Evolutionary conservation across 108 stramenopile species (phyloP), one percentile per base, ranked within the genome.

Genomic region (Nannochloropsis salina): DNA sequence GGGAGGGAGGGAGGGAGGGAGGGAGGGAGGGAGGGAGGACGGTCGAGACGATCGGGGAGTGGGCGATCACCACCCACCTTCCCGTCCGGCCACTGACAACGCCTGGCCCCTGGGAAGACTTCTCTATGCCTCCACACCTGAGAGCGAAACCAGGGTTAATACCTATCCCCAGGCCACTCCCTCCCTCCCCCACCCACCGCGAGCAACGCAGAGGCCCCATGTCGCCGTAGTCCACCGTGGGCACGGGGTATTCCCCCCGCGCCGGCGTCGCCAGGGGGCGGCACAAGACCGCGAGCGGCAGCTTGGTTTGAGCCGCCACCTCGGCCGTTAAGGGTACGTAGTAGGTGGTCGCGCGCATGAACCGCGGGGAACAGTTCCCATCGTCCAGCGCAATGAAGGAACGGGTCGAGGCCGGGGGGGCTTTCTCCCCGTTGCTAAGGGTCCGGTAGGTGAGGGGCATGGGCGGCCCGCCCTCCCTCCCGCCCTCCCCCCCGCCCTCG

Each of bases 291-390:
- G 87, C 87, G 44, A 88, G 41, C 42, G 87, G 87, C 41, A 88
- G 84, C 87, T 86, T 86, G 43, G 80, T 44, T 40, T 80, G 80
- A 12, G 41, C 81, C 44, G 81, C 61, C 44, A 81, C 45, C 21
- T 86, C 85, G 18, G 80, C 80, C 2, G 44, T 86, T 2, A 45
- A 41, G 80, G 85, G 85, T 41, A 86, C 44, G 41, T 86, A 81
- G 10, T 45, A 80, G 44, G 45, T 82, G 2, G 85, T 86, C 18
- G 85, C 44, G 40, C 85, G 85, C 1, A 86, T 80, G 81, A 86
- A 86, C 41, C 85, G 80, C 22, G 85, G 85, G 44, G 85, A 86
- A 45, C 85, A 86, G 85, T 86, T 86, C 6, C 85, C 85, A 45
- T 86, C 61, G 5, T 74, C 61, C 61, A 74, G n/a, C 3, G 61